Conservation (phyloP, 2,329 filamentous ascomycete genomes). For the Aureobasidium lini region DNA sequence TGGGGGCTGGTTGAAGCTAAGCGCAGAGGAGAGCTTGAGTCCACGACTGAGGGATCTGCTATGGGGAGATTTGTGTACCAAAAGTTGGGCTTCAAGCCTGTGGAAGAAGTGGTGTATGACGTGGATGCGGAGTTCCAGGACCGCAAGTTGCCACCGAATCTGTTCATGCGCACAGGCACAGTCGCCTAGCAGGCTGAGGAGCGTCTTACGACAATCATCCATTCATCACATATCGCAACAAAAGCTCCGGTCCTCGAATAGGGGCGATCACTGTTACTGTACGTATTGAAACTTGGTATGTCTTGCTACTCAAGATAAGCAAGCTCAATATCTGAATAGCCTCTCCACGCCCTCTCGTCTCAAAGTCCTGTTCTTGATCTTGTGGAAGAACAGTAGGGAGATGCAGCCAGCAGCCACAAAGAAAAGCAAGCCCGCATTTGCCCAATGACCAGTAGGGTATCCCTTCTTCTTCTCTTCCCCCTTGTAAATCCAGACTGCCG, state of each 20-base stretch:
- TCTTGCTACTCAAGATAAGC: too few relatives aligned
- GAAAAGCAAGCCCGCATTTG: conserved; percentile 54
- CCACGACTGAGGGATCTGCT: conserved; percentile 29
- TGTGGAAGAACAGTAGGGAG: conserved; percentile 50
- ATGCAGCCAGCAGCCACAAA: conserved; percentile 51
- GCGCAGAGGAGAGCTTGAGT: conserved; percentile 27
- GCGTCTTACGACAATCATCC: too few relatives aligned
- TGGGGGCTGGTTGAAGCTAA: conserved; percentile 29
- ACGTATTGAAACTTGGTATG: too few relatives aligned
- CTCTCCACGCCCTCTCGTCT: conserved; percentile 1
- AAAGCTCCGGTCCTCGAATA: too few relatives aligned
- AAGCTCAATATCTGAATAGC: conserved; percentile 11
- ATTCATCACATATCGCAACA: too few relatives aligned
- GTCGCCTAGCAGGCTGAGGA: too few relatives aligned
- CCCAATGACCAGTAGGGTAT: conserved; percentile 65
- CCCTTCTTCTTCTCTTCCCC: conserved; percentile 51
- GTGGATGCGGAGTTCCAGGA: conserved; percentile 29
- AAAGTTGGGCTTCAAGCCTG: conserved; percentile 28
- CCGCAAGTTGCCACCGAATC: conserved; percentile 27
- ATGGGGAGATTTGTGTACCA: conserved; percentile 30
- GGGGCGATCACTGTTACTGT: too few relatives aligned
- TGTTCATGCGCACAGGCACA: conserved; percentile 29
- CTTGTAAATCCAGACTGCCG: conserved; percentile 68
- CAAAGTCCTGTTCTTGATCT: conserved; percentile 34
- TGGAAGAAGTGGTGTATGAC: conserved; percentile 24